Evolutionary conservation across 208 protist species (phyloP).

Genomic region (Phytomonas francai): DNA sequence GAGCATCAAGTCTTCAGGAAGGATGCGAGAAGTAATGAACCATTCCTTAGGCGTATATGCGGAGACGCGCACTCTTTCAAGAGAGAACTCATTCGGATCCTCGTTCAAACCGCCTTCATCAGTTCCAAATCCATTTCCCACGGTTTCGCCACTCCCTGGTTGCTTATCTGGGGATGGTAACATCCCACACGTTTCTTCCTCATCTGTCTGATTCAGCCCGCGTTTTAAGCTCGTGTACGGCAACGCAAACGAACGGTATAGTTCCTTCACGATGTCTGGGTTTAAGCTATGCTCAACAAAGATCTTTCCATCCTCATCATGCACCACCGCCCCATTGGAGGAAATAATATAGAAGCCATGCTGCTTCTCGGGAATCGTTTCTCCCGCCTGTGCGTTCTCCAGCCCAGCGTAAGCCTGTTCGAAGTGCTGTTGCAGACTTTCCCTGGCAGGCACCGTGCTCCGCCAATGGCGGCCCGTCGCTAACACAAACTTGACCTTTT

Average conservation of each 20-base stretch:
- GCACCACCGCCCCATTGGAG: conserved; percentile 61
- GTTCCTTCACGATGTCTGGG: conserved; percentile 26
- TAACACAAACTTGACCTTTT: conserved; percentile 35
- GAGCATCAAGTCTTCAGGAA: conserved; percentile 26
- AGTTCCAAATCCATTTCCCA: not conserved
- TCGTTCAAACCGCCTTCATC: conserved; percentile 12
- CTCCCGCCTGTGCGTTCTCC: not conserved
- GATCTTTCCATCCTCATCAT: conserved; percentile 32
- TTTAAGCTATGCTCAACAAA: conserved; percentile 36
- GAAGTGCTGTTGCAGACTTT: conserved; percentile 24
- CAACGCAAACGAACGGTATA: conserved; percentile 35
- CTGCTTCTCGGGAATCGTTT: not conserved
- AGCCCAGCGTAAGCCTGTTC: not conserved
- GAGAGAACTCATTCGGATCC: conserved; percentile 17
- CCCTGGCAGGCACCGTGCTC: conserved; percentile 17
- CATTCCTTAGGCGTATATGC: conserved; percentile 45
- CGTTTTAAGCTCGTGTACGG: conserved; percentile 18
- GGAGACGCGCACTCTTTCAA: conserved; percentile 18
- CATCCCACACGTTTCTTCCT: not conserved
- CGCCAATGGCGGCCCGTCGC: conserved; percentile 43
- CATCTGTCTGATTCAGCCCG: not conserved
- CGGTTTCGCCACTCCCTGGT: not conserved
- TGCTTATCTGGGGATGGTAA: not conserved
- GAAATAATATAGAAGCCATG: conserved; percentile 49
- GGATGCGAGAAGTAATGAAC: conserved; percentile 30